Conservation (phyloP, 1,139 yeast species). For the Hansenula lynferdii region DNA sequence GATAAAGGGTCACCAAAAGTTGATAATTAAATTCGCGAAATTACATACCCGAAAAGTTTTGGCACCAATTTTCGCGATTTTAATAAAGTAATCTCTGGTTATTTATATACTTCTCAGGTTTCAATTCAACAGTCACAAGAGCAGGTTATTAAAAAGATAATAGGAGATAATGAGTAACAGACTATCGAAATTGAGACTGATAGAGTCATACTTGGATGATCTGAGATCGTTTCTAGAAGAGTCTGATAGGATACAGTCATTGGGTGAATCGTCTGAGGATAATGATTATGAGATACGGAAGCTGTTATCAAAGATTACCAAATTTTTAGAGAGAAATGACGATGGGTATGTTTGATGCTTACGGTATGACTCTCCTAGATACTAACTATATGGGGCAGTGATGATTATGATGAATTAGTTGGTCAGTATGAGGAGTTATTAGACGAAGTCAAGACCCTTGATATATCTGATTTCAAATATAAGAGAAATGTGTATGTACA, state of each 20-base stretch:
- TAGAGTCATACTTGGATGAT: conserved; percentile 23
- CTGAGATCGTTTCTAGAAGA: conserved; percentile 18
- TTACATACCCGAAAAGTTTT: no score
- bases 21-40: no score
- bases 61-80: no score
- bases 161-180: conserved; percentile 13
- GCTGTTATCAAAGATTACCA: conserved; percentile 34
- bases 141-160: no score
- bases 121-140: no score
- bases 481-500: no score
- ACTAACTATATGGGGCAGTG: no score
- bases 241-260: conserved; percentile 11
- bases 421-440: conserved; percentile 25
- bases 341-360: no score
- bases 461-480: conserved; percentile 35
- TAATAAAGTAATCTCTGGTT: no score
- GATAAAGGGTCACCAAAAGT: no score
- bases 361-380: no score
- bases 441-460: conserved; percentile 26
- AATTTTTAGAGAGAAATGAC: conserved; percentile 26
- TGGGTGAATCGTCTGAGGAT: conserved; percentile 41
- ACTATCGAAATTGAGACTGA: conserved; percentile 16
- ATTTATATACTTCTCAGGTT: no score
- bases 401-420: conserved; percentile 34
- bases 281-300: conserved; percentile 50